Base-by-base conservation (phyloP, 108 stramenopile genomes). In the Conticribra weissflogii region DNA sequence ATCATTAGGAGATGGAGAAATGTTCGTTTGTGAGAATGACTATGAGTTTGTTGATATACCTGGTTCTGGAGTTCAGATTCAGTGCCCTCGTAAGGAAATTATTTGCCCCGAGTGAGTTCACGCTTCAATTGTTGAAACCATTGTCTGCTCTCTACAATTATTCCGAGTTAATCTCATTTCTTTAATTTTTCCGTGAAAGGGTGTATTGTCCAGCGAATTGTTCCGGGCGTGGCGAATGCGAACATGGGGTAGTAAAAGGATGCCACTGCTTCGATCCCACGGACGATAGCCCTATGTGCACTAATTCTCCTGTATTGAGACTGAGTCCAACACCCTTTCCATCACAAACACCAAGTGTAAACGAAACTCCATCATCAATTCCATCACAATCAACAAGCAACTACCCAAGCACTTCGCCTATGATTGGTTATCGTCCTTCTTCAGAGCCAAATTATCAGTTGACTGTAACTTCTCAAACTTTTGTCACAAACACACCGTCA, bases 131-230 rank as follows among this genome's bases (percentile, higher is more conserved):
- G 23, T 54, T 50, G 45, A 14, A 18, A 32, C 33, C 22, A 22
- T 59, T 30, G 56, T n/a, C n/a, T n/a, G n/a, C n/a, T n/a, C n/a
- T n/a, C n/a, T n/a, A 27, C 23, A 57, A 18, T 27, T 17, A 1
- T 45, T 0, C 22, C n/a, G 3, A 18, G 17, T n/a, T 68, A 15
- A 36, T 24, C 5, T 22, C 9, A 19, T 25, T 29, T 9, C 30
- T 61, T 19, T 32, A 14, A 41, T 46, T 22, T 52, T 17, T 17
- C 18, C 9, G 0, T n/a, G 41, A 14, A 12, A 65, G 63, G 45
- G 61, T 33, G 16, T 72, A 49, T 41, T 73, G 72, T 34, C 72
- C 72, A 32, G 66, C 64, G 9, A 73, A 66, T 59, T 73, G 72
- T 27, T 49, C 72, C 16, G 72, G 72, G n/a, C 64, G 72, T 28